phyloP scores from a whole-genome alignment of 345 rosid species.

The Conringia planisiliqua region DNA sequence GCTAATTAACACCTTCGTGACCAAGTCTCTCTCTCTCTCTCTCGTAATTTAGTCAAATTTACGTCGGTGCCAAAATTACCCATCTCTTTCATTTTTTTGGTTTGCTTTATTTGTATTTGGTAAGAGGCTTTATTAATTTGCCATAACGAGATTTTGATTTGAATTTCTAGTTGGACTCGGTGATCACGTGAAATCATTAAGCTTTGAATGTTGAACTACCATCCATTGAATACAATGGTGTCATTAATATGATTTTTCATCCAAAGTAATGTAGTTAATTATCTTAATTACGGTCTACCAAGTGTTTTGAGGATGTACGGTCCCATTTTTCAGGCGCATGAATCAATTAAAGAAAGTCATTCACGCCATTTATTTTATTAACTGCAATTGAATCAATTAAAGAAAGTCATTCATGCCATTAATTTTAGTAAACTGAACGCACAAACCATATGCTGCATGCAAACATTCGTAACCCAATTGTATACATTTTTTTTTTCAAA shows the following conservation, averaged over 20 bases:
- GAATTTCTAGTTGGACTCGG: constrained; percentile 11
- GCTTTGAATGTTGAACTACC: background rate
- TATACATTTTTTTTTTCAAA: background rate
- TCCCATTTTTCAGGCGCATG: background rate
- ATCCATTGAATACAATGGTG: constrained; percentile 1
- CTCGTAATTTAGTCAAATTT: constrained; percentile 30
- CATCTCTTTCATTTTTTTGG: background rate
- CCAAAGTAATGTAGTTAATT: background rate
- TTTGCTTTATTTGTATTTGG: background rate
- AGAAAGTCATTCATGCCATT: background rate
- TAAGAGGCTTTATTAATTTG: constrained; percentile 6
- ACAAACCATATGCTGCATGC: background rate
- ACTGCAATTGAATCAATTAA: background rate
- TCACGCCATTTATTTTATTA: background rate
- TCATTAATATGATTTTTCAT: background rate
- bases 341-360: background rate
- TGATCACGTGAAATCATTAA: constrained; percentile 12
- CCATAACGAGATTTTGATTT: constrained; percentile 12
- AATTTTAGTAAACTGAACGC: background rate
- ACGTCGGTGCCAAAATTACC: constrained; percentile 34
- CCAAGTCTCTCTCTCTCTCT: constrained; percentile 29
- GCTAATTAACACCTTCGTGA: constrained; percentile 31
- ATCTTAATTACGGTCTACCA: background rate
- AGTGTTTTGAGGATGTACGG: background rate
- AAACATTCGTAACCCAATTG: background rate